Conservation (phyloP, 495 filamentous ascomycete species). For the Chaetomium fimeti region DNA sequence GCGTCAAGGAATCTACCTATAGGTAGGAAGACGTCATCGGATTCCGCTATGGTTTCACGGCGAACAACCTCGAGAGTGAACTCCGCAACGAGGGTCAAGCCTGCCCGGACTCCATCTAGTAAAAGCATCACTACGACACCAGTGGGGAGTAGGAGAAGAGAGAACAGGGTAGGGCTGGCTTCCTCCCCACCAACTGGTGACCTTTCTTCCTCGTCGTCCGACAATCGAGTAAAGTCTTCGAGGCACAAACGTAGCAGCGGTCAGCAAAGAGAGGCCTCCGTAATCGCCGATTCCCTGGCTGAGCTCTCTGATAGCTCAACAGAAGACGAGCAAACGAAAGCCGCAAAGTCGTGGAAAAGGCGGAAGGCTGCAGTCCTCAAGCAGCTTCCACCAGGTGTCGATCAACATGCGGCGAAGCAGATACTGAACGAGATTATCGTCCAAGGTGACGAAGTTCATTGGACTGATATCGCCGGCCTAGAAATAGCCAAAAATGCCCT, state of each 20-base stretch:
- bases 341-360: constrained; percentile 51
- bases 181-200: constrained; percentile 27
- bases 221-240: constrained; percentile 14
- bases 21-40: constrained; percentile 24
- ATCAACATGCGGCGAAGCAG: constrained; percentile 77
- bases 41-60: constrained; percentile 24
- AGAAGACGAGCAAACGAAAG: constrained; percentile 37
- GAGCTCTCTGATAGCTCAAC: constrained; percentile 25
- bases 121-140: constrained; percentile 18
- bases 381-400: constrained; percentile 74
- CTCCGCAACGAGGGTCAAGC: constrained; percentile 16
- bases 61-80: constrained; percentile 16
- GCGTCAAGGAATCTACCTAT: neutral
- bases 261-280: constrained; percentile 21
- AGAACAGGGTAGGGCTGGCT: constrained; percentile 5
- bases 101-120: constrained; percentile 13
- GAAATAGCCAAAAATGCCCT: constrained; percentile 88
- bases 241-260: constrained; percentile 8
- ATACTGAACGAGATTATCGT: constrained; percentile 97
- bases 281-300: constrained; percentile 21
- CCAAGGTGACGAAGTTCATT: constrained; percentile 90
- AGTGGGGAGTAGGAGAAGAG: constrained; percentile 11
- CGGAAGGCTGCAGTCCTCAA: constrained; percentile 60
- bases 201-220: constrained; percentile 20
- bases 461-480: constrained; percentile 90